A percentile compares a stretch with the other conserved stretches of the same genome.
These are phyloP conservation scores for Hemileccinum impolitum DNA, from an alignment of 768 basidiomycete genomes.

Conservation along the genomic window DNA sequence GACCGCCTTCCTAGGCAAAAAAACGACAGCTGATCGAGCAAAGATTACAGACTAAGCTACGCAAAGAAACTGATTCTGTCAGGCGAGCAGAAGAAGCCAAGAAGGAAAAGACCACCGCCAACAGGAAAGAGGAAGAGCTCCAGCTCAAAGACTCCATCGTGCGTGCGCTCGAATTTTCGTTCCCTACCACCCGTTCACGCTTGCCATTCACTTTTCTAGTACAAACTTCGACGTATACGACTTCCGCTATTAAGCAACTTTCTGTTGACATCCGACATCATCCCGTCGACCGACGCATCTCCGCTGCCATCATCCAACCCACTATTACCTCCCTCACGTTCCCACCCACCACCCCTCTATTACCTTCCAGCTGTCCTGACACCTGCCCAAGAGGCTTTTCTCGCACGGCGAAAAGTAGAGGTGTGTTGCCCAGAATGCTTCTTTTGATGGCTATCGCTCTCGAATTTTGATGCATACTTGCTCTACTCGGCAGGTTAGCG, in stretches of 20 bases:
- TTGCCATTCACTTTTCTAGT: conserved; percentile 37
- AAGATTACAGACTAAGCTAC: conserved; percentile 79
- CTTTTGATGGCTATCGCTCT: not conserved
- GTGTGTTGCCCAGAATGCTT: conserved; percentile 33
- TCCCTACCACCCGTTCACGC: not conserved
- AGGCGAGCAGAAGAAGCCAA: conserved; percentile 83
- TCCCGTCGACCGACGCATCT: conserved; percentile 40
- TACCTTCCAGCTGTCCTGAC: conserved; percentile 71
- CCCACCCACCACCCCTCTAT: conserved; percentile 74
- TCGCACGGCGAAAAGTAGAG: conserved; percentile 59
- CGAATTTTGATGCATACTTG: not conserved
- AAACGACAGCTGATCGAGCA: conserved; percentile 81
- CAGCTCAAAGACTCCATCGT: conserved; percentile 81
- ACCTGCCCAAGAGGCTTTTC: conserved; percentile 65
- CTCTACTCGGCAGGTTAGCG: conserved; percentile 44
- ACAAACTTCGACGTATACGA: conserved; percentile 68
- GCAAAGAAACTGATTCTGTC: conserved; percentile 83
- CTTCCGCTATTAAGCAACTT: conserved; percentile 74
- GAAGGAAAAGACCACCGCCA: conserved; percentile 73
- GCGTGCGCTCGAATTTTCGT: conserved; percentile 28
- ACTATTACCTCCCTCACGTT: conserved; percentile 50
- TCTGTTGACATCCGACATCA: conserved; percentile 68
- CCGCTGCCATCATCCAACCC: conserved; percentile 29
- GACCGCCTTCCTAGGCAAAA: conserved; percentile 55
- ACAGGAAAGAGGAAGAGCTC: conserved; percentile 78